Evolutionary conservation across 306 rosid genomes (phyloP).

Genomic region (Cucurbita moschata): DNA sequence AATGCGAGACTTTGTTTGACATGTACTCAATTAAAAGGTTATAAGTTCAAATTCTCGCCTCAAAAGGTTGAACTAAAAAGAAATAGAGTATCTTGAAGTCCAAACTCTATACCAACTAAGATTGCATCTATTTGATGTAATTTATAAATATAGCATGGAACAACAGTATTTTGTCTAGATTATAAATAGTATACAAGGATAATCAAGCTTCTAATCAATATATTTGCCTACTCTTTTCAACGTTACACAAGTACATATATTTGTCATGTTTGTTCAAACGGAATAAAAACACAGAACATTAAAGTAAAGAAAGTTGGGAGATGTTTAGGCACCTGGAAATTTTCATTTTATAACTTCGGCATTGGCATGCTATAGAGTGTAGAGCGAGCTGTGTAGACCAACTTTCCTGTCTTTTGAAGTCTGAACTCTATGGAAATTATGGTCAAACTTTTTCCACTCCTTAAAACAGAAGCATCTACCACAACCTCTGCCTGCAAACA

Average conservation of each 20-base stretch:
- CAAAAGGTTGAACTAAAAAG: no score
- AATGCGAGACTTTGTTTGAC: no score
- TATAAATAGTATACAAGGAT: not conserved
- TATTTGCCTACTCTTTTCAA: not conserved
- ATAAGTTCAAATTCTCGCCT: no score
- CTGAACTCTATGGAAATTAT: conserved; percentile 48
- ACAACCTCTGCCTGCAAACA: conserved; percentile 44
- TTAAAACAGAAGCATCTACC: conserved; percentile 44
- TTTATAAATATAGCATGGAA: not conserved
- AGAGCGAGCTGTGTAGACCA: conserved; percentile 44
- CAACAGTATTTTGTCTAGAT: not conserved
- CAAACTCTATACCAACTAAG: no score
- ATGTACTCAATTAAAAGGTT: no score
- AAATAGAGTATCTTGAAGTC: no score
- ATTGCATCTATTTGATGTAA: no score
- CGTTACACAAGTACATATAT: not conserved
- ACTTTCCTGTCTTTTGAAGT: conserved; percentile 30
- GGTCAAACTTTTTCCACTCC: conserved; percentile 60
- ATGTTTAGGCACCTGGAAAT: not conserved
- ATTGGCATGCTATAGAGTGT: conserved; percentile 41
- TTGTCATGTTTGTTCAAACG: not conserved
- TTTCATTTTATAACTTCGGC: conserved; percentile 29
- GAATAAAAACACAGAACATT: not conserved
- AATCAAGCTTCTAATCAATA: not conserved
- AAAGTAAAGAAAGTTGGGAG: not conserved